Evolutionary conservation across 352 stramenopile genomes (phyloP), one percentile per base, ranked within the genome.

Genomic region (Phytopythium oedochilum): DNA sequence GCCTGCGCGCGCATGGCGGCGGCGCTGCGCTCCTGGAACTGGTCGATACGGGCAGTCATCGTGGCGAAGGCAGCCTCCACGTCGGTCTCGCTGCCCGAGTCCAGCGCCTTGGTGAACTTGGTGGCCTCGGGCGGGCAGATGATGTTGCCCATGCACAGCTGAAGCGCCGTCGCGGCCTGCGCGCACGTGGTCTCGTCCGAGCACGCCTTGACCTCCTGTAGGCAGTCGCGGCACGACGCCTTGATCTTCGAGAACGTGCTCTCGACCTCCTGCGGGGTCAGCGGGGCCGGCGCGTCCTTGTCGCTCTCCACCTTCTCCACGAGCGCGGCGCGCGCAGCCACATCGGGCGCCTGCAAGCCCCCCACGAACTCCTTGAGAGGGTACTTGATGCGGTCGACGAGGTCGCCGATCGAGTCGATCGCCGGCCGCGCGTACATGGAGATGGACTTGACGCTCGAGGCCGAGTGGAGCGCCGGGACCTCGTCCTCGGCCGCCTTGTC

Each of bases 101-200:
- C 70, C 48, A 96, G 76, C 50, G 78, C 78, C 44, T 85, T 74
- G 29, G 81, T 79, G 54, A 93, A 93, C 26, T 70, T 61, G 46
- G 53, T 55, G 11, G 84, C 88, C 48, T 94, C 71, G 0, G 73
- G 55, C 5, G 79, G 74, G 53, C 86, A 96, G 31, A 97, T 83
- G 60, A 96, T 84, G 44, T 76, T 73, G 3, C 78, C 88, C 86
- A 96, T 94, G 69, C 89, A 97, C 20, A 94, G 75, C 55, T 94
- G 89, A 15, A 97, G 74, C 55, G 85, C 86, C 29, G 92, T 89
- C 28, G 83, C 86, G 7, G 89, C 87, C 63, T 92, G 81, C 14
- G 83, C 83, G 61, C 88, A 96, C 53, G 88, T 77, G 48, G 89
- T 60, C 56, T 97, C 82, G 43, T 70, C 80, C 44, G 62, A 64